Evolutionary conservation across 2,329 filamentous ascomycete genomes (phyloP).

Genomic region (Talaromyces rugulosus): DNA sequence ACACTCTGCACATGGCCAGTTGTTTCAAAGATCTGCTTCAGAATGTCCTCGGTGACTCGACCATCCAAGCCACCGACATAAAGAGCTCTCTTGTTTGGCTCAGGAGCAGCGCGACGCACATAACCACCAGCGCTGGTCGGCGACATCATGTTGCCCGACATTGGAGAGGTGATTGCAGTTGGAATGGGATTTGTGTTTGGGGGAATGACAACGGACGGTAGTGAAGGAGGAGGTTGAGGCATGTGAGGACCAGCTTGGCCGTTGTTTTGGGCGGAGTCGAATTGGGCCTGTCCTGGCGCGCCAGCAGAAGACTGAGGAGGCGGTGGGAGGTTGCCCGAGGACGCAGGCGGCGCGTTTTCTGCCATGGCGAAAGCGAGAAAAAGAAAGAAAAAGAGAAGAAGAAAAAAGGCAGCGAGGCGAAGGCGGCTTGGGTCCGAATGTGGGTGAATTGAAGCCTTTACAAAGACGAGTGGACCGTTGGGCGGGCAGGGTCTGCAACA

Average conservation of each 20-base stretch:
- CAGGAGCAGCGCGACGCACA: constrained; percentile 83
- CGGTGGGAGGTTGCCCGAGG: constrained; percentile 63
- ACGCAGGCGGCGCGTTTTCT: constrained; percentile 64
- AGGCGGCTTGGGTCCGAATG: neutral
- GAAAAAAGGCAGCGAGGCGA: neutral
- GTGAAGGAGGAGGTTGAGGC: constrained; percentile 74
- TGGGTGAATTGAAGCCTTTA: neutral
- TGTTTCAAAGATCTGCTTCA: constrained; percentile 98
- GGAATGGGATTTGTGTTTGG: constrained; percentile 96
- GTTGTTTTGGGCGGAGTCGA: constrained; percentile 68
- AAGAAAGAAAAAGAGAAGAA: neutral
- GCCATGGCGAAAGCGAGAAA: constrained; percentile 58
- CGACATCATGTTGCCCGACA: constrained; percentile 76
- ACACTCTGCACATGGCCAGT: constrained; percentile 97
- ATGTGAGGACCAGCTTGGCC: constrained; percentile 72
- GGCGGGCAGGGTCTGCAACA: neutral
- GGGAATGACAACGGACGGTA: constrained; percentile 79
- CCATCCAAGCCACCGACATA: constrained; percentile 95
- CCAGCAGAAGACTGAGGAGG: constrained; percentile 65
- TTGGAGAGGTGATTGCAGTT: constrained; percentile 83
- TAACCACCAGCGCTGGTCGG: constrained; percentile 77
- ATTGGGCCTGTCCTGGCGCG: constrained; percentile 62
- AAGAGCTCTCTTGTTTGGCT: constrained; percentile 96
- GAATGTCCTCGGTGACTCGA: constrained; percentile 89
- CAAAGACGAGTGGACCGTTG: neutral